Percentiles rank a stretch among this genome's conserved stretches.
Evolutionary conservation across 2,329 filamentous ascomycete genomes (phyloP).

Genomic region (Claviceps purpurea): DNA sequence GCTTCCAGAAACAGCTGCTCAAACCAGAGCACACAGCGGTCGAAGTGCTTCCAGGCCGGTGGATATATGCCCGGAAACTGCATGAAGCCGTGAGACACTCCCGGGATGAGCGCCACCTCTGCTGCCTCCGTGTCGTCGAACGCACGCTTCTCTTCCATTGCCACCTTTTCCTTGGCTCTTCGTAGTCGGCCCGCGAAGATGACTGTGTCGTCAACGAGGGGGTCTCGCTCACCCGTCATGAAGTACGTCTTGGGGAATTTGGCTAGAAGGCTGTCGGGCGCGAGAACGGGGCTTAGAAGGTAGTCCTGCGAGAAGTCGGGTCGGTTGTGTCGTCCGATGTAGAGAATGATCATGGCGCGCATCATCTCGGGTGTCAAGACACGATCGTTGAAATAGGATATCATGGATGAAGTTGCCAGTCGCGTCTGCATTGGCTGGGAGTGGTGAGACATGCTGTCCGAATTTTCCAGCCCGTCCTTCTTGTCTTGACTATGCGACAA

Average conservation of each 20-base stretch:
- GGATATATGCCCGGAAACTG: slow-evolving; percentile 84
- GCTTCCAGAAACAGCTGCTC: slow-evolving; percentile 54
- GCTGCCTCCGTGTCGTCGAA: slow-evolving; percentile 30
- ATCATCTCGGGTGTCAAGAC: slow-evolving; percentile 96
- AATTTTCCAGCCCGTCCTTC: slow-evolving; percentile 6
- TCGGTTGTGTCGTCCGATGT: slow-evolving; percentile 84
- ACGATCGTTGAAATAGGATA: slow-evolving; percentile 94
- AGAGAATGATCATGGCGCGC: slow-evolving; percentile 96
- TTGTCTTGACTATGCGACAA: slow-evolving; percentile 11
- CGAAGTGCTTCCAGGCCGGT: slow-evolving; percentile 79
- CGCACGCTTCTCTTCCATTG: slow-evolving; percentile 7
- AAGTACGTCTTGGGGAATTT: slow-evolving; percentile 93
- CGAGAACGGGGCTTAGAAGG: slow-evolving; percentile 76
- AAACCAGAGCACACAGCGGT: slow-evolving; percentile 70
- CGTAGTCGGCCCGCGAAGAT: slow-evolving; percentile 87
- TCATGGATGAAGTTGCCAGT: slow-evolving; percentile 92
- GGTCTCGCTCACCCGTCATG: slow-evolving; percentile 87
- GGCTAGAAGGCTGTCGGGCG: slow-evolving; percentile 69
- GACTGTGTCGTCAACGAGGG: slow-evolving; percentile 89
- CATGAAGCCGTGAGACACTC: slow-evolving; percentile 85
- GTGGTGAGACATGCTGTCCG: slow-evolving; percentile 32
- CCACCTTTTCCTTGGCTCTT: slow-evolving; percentile 53
- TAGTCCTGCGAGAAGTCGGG: slow-evolving; percentile 90
- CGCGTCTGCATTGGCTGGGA: slow-evolving; percentile 58
- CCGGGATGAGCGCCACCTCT: slow-evolving; percentile 74